These are phyloP conservation scores for Tilletiopsis washingtonensis DNA, from an alignment of 1,284 basidiomycete species.

Conservation along the genomic window DNA sequence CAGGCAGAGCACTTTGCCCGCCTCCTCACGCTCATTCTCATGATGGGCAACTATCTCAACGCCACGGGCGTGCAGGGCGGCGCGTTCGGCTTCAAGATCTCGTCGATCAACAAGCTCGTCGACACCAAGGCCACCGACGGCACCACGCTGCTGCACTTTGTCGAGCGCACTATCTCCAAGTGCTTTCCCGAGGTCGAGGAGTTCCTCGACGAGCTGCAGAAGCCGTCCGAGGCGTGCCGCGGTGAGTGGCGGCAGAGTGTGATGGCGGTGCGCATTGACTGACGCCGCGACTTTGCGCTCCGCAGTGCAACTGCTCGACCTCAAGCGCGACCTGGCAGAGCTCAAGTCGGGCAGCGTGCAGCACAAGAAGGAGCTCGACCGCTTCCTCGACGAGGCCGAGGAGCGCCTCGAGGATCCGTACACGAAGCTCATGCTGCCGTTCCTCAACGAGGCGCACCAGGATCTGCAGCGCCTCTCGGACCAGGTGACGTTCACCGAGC, in stretches of 20 bases:
- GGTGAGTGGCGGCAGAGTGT: conserved; percentile 52
- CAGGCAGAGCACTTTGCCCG: conserved; percentile 38
- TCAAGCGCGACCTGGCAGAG: conserved; percentile 45
- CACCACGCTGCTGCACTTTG: conserved; percentile 90
- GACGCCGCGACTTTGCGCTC: neutral
- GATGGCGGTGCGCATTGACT: neutral
- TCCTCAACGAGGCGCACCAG: conserved; percentile 31
- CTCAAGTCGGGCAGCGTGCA: conserved; percentile 43
- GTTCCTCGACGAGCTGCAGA: conserved; percentile 80
- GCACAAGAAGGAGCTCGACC: conserved; percentile 43
- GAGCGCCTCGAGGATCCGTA: conserved; percentile 42
- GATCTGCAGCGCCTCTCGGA: conserved; percentile 37
- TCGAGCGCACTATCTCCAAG: conserved; percentile 78
- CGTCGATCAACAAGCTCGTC: conserved; percentile 95
- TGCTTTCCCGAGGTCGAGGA: conserved; percentile 81
- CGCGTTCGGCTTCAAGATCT: conserved; percentile 92
- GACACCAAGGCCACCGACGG: conserved; percentile 80
- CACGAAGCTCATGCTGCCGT: conserved; percentile 45
- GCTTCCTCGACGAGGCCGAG: conserved; percentile 41
- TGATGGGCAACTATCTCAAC: conserved; percentile 97
- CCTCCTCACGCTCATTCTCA: conserved; percentile 57
- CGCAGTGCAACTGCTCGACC: conserved; percentile 38
- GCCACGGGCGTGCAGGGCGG: conserved; percentile 92
- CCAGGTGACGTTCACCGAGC: conserved; percentile 42
- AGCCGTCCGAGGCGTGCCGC: conserved; percentile 86